Conservation (phyloP, 2,329 filamentous ascomycete genomes). For the Exophiala dermatitidis region DNA sequence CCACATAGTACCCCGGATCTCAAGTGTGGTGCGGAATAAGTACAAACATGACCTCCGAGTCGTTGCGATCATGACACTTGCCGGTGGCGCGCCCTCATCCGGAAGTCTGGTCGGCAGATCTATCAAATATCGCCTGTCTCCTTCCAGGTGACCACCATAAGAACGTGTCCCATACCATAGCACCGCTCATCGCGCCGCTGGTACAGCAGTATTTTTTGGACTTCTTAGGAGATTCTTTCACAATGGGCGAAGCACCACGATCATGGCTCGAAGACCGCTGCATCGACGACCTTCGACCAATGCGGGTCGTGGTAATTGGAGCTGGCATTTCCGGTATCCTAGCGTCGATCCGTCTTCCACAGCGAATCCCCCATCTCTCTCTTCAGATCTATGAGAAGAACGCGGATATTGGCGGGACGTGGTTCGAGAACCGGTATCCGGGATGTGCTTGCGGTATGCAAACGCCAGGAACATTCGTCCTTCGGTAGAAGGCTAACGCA, state of each 20-base stretch:
- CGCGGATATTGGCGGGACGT: conserved; percentile 36
- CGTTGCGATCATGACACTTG: no score
- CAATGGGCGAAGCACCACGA: background rate
- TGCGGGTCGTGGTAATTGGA: background rate
- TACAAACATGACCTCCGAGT: no score
- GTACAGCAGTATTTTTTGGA: no score
- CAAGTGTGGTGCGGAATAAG: background rate
- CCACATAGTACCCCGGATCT: background rate
- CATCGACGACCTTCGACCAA: background rate
- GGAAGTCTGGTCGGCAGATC: no score
- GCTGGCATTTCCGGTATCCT: background rate
- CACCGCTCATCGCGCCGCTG: no score
- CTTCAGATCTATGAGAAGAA: conserved; percentile 13
- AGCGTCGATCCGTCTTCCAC: background rate
- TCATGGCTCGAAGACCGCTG: background rate
- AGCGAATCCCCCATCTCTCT: background rate
- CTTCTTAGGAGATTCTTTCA: background rate
- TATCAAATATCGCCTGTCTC: no score
- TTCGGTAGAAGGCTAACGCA: background rate
- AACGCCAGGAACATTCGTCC: background rate
- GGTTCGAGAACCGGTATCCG: conserved; percentile 38
- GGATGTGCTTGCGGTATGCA: conserved; percentile 10
- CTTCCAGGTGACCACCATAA: no score
- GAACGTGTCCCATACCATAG: no score
- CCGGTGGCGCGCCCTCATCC: no score